These are phyloP conservation scores for Meredithiella fracta DNA, from an alignment of 2,329 filamentous ascomycete genomes.

Conservation along the genomic window DNA sequence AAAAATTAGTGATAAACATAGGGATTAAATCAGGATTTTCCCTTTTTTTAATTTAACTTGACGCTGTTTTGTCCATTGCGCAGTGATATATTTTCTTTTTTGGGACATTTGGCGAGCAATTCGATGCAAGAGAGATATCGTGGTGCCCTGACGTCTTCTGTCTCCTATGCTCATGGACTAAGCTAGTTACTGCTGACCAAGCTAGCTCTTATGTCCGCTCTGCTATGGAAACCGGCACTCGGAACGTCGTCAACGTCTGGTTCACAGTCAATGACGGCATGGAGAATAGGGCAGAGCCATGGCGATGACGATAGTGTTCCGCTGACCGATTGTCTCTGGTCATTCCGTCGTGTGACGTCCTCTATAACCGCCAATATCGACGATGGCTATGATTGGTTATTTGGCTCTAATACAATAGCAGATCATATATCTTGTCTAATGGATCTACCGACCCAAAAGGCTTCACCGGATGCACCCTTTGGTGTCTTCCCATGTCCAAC, in stretches of 20 bases:
- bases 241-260: neutral
- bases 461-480: neutral
- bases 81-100: neutral
- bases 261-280: neutral
- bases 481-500: neutral
- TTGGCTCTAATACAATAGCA: too few species aligned
- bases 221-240: neutral
- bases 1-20: neutral
- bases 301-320: too few species aligned
- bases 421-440: too few species aligned
- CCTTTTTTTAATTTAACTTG: neutral
- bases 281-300: neutral
- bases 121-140: neutral
- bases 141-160: neutral
- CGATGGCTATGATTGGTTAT: too few species aligned
- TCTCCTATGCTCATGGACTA: neutral
- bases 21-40: neutral
- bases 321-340: neutral
- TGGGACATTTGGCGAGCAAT: neutral
- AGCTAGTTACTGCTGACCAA: too few species aligned
- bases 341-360: neutral
- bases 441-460: too few species aligned
- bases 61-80: neutral
- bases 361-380: too few species aligned
- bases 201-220: neutral